Base-by-base conservation (phyloP, 345 rosid species). In the Eucalyptus caleyi region DNA sequence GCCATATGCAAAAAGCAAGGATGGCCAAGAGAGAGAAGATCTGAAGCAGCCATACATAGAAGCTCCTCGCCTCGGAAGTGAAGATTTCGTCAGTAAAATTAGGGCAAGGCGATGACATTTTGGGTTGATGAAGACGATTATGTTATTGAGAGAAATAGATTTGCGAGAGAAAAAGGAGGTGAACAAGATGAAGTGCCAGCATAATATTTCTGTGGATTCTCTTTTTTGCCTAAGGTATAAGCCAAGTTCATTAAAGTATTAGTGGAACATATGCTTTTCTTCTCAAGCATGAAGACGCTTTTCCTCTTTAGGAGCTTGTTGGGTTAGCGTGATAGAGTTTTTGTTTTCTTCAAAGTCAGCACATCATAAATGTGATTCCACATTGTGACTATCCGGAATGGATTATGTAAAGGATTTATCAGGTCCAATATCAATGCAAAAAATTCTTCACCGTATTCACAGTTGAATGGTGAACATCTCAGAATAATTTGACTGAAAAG, bases 11-110 rank as follows among this genome's bases (percentile, higher is more conserved):
- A 50, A 94, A 88, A 16, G 85, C 94, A 16, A 93, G 49, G 50
- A 95, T 72, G 81, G 92, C 94, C 54, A 91, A 50, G 23, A 93
- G 94, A 83, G 89, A 69, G 12, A 94, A 5, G 54, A 92, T 19
- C 50, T 91, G 91, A 47, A 94, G 93, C 89, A 93, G 88, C 92
- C 92, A 93, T 44, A 91, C 23, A 37, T 87, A 89, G 88, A 93
- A 89, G 88, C 16, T 87, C 47, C 47, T 77, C 2, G 83, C 5
- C 3, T 40, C 83, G 42, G 83, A 77, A 40, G 45, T 37, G 83
- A 7, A 77, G 47, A 77, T 77, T 37, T 77, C 83, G 13, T 77
- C 47, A 30, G 47, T 77, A 9, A 77, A 37, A 40, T 40, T 23
- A 77, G 83, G 42, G 2, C 12, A 77, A 21, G 83, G 47, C 47